Evolutionary conservation across 1,139 yeast genomes (phyloP), one percentile per base, ranked within the genome.

Genomic region (Candida gigantensis): DNA sequence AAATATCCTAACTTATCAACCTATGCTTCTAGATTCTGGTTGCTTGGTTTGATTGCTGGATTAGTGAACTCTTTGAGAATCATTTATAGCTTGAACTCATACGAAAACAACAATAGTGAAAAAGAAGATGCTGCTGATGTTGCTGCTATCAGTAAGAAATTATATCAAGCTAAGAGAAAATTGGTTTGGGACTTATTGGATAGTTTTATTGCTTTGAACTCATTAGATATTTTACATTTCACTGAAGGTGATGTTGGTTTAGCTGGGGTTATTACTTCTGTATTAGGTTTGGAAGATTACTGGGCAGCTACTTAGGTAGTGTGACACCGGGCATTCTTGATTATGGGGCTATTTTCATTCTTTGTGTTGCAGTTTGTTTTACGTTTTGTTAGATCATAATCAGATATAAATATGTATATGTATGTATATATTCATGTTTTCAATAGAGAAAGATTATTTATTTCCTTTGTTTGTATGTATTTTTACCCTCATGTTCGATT

Each of bases 221-320:
- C 82, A 34, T 74, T 87, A 60, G 72, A 77, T 42, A 64, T 70
- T 60, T 68, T 84, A 52, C 71, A 72, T 53, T 69, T 76, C 51
- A 80, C 83, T 57, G 97, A 90, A 51, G 95, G 95, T 35, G 73
- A 83, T 34, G 77, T 88, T 39, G 97, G 96, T 34, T 67, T 83
- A 46, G 90, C 94, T 32, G 97, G 97, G 59, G 73, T 84, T 23
- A 67, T 86, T 44, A 88, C 97, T 21, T 84, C 96, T 28, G 44
- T 82, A 39, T 68, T 89, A 63, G 96, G 96, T 26, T 70, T 87
- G 43, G 76, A 73, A 55, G 89, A 86, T 51, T 65, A 84, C 47
- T 90, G 92, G 92, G 63, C 49, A 23, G 35, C 53, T 10, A 52
- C 57, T 36, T 24, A 32, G 16, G 18, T 28, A 18, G 6, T 23